These are phyloP conservation scores for Linnemannia zychae DNA, from an alignment of 192 early-diverging fungal genomes.

Conservation along the genomic window DNA sequence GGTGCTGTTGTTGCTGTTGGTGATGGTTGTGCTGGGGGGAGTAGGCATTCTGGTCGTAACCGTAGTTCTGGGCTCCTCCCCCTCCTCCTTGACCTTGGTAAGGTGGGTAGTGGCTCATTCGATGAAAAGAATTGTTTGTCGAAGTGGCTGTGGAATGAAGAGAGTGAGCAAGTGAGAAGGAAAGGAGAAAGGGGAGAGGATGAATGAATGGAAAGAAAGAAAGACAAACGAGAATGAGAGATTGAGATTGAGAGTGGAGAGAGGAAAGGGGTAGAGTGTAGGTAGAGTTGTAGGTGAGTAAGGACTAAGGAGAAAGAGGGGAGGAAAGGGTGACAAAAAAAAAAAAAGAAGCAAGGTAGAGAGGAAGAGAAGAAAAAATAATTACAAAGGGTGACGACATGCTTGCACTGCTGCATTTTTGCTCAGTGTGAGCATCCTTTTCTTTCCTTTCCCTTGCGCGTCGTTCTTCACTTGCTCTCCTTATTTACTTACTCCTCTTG, in stretches of 20 bases:
- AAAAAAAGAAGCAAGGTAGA: neutral
- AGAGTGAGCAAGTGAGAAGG: neutral
- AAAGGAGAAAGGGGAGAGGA: neutral
- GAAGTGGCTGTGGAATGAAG: neutral
- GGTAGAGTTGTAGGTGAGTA: slow-evolving; percentile 12
- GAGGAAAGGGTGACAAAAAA: neutral
- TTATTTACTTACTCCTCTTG: too few relatives aligned
- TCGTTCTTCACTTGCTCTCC: too few relatives aligned
- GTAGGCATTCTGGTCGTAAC: slow-evolving; percentile 15
- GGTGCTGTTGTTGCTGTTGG: neutral
- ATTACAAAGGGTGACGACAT: too few relatives aligned
- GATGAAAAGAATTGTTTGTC: neutral
- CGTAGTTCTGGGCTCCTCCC: neutral
- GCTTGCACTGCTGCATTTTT: too few relatives aligned
- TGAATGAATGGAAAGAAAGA: neutral
- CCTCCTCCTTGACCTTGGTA: neutral
- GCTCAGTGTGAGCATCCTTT: too few relatives aligned
- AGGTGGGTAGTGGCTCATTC: neutral
- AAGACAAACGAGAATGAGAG: neutral
- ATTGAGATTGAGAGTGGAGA: neutral
- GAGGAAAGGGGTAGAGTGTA: neutral
- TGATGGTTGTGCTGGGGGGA: neutral
- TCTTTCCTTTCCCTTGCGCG: too few relatives aligned
- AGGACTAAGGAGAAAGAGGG: neutral
- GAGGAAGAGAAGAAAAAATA: neutral